Base-by-base conservation (phyloP, 768 basidiomycete species). In the Tylopilus felleus region DNA sequence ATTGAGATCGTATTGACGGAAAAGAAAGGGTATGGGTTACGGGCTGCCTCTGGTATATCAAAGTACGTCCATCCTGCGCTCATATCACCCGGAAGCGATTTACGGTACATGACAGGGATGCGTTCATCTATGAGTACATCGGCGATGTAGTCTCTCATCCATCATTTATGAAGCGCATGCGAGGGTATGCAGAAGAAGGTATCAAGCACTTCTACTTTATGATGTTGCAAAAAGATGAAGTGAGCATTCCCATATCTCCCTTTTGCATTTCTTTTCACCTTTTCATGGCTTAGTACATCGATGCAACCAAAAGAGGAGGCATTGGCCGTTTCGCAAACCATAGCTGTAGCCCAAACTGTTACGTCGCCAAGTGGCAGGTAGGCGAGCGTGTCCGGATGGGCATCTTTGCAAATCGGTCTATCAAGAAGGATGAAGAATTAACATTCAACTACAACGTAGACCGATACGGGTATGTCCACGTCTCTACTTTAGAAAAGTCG, bases 381-480 rank as follows among this genome's bases (percentile, higher is more conserved):
- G 95, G 90, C 9, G 74, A 81, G 29, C 81, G 87, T 40, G 84
- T 98, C 57, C 86, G 97, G 33, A 98, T 98, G 96, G 97, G 95
- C 42, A 98, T 98, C 62, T 99, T 98, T 64, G 86, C 96, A n/a
- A 93, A 86, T 63, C 80, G 92, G 40, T 59, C 77, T 49, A 86
- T 98, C 60, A 70, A 79, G 66, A 82, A 81, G 66, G 71, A 90
- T 57, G 94, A 97, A 65, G 95, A 98, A 71, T 71, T 98, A 61
- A 98, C 97, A 0, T 98, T 98, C 77, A 98, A 99, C 72, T 99
- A 99, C 70, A 99, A 99, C 68, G 97, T 98, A 38, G 97, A 98
- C 71, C 92, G 97, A 53, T 99, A 99, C 64, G 97, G 96, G 96
- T 95, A 56, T 46, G 87, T 76, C 44, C 23, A 25, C 35, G 13